These are phyloP conservation scores for Scenedesmus sp. DNA, from an alignment of 163 green algal species.

Conservation along the genomic window DNA sequence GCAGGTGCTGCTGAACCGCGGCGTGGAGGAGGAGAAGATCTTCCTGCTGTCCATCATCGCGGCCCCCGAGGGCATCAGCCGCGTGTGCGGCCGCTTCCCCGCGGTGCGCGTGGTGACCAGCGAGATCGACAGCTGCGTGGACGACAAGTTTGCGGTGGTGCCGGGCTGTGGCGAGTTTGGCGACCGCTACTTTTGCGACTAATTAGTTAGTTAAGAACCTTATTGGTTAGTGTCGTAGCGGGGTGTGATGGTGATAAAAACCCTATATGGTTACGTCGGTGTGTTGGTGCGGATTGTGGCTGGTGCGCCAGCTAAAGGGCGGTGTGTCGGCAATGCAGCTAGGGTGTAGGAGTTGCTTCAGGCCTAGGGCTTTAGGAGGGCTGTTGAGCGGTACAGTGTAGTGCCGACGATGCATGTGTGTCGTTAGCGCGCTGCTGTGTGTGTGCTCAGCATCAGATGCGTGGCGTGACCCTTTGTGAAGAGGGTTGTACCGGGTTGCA, in stretches of 20 bases:
- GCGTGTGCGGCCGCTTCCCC: constrained; percentile 62
- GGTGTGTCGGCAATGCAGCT: neutral
- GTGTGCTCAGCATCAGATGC: no score
- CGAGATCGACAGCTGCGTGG: constrained; percentile 94
- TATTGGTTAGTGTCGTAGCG: neutral
- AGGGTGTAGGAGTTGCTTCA: neutral
- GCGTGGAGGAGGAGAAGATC: constrained; percentile 90
- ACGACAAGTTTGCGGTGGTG: constrained; percentile 83
- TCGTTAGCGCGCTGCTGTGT: no score
- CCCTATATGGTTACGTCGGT: no score
- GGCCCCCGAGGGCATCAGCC: constrained; percentile 92
- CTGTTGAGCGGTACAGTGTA: no score
- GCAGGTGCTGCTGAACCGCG: constrained; percentile 63
- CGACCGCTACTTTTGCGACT: constrained; percentile 56
- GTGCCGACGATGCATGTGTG: no score
- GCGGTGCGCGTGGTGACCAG: constrained; percentile 87
- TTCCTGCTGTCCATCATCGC: constrained; percentile 97
- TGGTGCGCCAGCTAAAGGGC: no score
- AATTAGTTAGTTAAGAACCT: neutral
- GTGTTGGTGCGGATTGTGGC: no score
- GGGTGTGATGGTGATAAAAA: neutral
- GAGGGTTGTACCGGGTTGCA: no score
- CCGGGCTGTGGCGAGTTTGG: constrained; percentile 72
- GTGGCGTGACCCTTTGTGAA: no score
- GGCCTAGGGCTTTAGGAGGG: neutral